Conservation (phyloP, 805 yeast species). For the Cyberlindnera mycetangii region DNA sequence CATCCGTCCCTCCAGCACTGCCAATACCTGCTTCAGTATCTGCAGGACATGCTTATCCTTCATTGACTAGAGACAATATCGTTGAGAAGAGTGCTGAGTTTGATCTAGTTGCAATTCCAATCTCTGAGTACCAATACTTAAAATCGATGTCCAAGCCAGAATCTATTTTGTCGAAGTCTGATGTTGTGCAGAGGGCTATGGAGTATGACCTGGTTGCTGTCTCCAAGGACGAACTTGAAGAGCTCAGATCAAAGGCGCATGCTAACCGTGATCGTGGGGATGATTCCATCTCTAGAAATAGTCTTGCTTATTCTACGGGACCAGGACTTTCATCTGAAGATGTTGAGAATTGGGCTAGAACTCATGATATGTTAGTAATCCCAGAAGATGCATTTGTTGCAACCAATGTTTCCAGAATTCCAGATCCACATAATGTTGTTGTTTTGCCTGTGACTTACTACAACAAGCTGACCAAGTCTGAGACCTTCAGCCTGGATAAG, state of each 20-base stretch:
- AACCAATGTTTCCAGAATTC: conserved; percentile 53
- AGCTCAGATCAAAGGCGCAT: conserved; percentile 27
- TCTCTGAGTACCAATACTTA: conserved; percentile 5
- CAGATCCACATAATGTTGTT: conserved; percentile 56
- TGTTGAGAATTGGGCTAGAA: conserved; percentile 35
- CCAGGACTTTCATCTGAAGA: conserved; percentile 9
- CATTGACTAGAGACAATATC: conserved; percentile 11
- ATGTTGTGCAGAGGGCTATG: conserved; percentile 28
- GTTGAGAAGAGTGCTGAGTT: conserved; percentile 25
- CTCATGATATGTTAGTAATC: conserved; percentile 48
- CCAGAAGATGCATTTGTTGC: conserved; percentile 61
- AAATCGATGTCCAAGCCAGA: neutral
- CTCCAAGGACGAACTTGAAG: conserved; percentile 33
- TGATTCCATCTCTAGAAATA: neutral
- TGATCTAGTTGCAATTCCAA: conserved; percentile 29
- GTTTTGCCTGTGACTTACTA: conserved; percentile 65
- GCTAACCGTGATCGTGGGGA: conserved; percentile 6
- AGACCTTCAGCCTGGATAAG: conserved; percentile 41
- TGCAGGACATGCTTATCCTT: neutral
- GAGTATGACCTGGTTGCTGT: conserved; percentile 35
- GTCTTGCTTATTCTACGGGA: neutral
- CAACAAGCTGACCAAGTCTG: conserved; percentile 49
- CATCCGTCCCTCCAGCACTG: neutral
- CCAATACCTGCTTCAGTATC: conserved; percentile 5
- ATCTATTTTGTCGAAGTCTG: conserved; percentile 15